phyloP scores from a whole-genome alignment of 2,329 filamentous ascomycete genomes.

The Setomelanomma holmii region DNA sequence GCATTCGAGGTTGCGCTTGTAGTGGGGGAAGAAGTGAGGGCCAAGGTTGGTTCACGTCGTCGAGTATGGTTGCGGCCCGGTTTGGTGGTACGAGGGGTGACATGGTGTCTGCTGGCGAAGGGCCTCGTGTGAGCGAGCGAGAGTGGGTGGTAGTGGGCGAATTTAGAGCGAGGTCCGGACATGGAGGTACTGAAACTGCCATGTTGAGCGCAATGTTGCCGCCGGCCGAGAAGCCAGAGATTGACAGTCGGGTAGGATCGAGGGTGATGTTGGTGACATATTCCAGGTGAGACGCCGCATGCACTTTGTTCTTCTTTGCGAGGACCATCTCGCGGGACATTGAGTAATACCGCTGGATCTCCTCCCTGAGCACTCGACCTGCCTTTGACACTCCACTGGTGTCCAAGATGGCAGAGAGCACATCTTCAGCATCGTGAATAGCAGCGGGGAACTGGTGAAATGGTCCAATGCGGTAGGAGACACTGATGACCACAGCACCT shows the following conservation, averaged over 20 bases:
- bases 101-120: conserved; percentile 23
- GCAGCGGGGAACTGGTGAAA: conserved; percentile 57
- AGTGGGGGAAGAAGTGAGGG: conserved; percentile 45
- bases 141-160: conserved; percentile 14
- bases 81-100: conserved; percentile 39
- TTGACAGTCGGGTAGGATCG: conserved; percentile 49
- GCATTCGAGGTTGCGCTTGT: conserved; percentile 40
- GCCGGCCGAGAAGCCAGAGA: conserved; percentile 56
- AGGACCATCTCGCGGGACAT: conserved; percentile 31
- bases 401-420: conserved; percentile 52
- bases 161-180: conserved; percentile 23
- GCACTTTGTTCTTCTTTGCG: conserved; percentile 23
- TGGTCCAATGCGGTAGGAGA: conserved; percentile 58
- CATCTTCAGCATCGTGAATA: conserved; percentile 57
- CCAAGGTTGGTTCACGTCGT: conserved; percentile 44
- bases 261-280: conserved; percentile 38
- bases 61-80: conserved; percentile 38
- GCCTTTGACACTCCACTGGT: conserved; percentile 38
- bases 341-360: conserved; percentile 43
- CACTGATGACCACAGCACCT: conserved; percentile 53
- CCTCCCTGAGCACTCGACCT: conserved; percentile 41
- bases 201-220: conserved; percentile 58
- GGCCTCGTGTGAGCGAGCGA: conserved; percentile 11
- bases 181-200: conserved; percentile 46
- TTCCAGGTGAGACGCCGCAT: conserved; percentile 19